Conservation (phyloP, 139 green algal species). For the Volvox africanus region DNA sequence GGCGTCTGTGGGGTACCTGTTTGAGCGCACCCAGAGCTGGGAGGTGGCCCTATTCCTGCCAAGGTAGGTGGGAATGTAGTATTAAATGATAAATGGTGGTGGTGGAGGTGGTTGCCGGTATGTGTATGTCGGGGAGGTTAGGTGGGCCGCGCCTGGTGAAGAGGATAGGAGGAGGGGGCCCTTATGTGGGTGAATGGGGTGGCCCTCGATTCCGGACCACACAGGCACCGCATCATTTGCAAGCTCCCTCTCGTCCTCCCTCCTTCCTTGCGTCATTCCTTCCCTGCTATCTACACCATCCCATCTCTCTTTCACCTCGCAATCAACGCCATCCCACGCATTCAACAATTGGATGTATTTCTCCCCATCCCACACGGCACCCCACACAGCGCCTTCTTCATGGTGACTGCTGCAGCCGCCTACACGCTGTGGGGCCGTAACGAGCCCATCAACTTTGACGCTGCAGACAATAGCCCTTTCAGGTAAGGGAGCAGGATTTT, state of each 20-base stretch:
- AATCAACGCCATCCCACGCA: too few relatives aligned
- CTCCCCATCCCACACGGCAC: constrained; percentile 48
- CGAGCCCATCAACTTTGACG: constrained; percentile 68
- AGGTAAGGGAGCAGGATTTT: too few relatives aligned
- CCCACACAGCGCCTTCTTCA: constrained; percentile 78
- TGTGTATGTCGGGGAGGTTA: too few relatives aligned
- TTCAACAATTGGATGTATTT: background rate
- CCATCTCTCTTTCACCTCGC: too few relatives aligned
- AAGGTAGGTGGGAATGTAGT: background rate
- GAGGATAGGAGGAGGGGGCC: too few relatives aligned
- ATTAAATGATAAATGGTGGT: too few relatives aligned
- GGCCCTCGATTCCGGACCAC: too few relatives aligned
- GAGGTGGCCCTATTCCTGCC: constrained; percentile 87
- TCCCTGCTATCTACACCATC: too few relatives aligned
- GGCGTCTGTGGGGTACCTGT: constrained; percentile 75
- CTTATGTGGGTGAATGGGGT: too few relatives aligned
- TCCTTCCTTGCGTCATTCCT: background rate
- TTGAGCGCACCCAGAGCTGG: constrained; percentile 83
- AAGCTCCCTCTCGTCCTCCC: too few relatives aligned
- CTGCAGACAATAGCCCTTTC: constrained; percentile 64
- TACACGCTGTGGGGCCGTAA: constrained; percentile 62
- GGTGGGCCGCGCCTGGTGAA: too few relatives aligned
- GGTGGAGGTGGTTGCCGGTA: background rate
- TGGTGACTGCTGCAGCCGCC: constrained; percentile 64
- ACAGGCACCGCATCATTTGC: too few relatives aligned